Evolutionary conservation across 1,284 basidiomycete genomes (phyloP), one percentile per base, ranked within the genome.

Genomic region (Tausonia pullulans): DNA sequence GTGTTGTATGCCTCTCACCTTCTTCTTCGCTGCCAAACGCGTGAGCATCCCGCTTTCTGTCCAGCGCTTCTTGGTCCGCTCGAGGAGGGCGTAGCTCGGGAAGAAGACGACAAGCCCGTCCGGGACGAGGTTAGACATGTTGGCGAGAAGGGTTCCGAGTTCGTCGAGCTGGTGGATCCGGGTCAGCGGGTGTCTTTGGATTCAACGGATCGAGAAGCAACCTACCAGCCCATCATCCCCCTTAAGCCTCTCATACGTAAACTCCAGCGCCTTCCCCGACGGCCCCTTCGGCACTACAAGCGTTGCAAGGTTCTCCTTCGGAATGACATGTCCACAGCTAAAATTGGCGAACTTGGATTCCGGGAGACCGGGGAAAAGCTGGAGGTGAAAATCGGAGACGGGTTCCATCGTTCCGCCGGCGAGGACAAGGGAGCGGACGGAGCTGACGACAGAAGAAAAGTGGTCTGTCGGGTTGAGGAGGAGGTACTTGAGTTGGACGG

Each of bases 381-480:
- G 94, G 62, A 81, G 81, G 43, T 84, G 79, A 40, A 98, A 84
- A 74, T 97, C 93, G n/a, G 87, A 85, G 57, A 97, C 90, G 7
- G 95, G 95, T 51, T 91, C 92, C 95, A 98, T 98, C 0, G 95
- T 98, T 2, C 95, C 95, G 8, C 95, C 95, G 0, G 94, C 93
- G 13, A 98, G 79, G 40, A 98, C 78, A 7, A 98, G 85, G 1
- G 87, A 83, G 48, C 91, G 79, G 0, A 93, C 90, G 58, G 81
- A 79, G 40, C 90, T 84, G 1, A 92, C 83, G 1, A 98, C 81
- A 46, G 90, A 87, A 61, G 81, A 79, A 74, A 98, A 98, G 65
- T 86, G 82, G 14, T 91, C 87, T 0, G 90, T 83, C 0, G 95
- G 94, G 71, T 98, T 96, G n/a, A 98, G 82, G 48, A 95, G 84